Conservation (phyloP, 805 yeast species). For the Wickerhamomyces subpelliculosus region DNA sequence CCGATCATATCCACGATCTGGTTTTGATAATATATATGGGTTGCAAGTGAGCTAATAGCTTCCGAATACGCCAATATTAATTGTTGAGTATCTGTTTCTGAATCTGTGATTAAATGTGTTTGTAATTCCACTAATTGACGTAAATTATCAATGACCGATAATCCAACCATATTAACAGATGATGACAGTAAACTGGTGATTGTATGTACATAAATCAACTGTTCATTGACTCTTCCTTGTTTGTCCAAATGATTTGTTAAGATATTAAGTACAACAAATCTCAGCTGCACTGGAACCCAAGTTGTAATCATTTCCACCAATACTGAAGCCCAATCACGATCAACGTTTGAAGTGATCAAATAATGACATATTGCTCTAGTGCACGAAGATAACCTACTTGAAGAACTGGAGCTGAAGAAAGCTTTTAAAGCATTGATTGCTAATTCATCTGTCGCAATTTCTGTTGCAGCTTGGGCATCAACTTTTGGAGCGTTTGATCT, state of each 20-base stretch:
- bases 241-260: conserved; percentile 29
- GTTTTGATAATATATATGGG: conserved; percentile 78
- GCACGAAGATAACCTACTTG: conserved; percentile 52
- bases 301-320: conserved; percentile 60
- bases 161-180: conserved; percentile 77
- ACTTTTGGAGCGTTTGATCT: conserved; percentile 1
- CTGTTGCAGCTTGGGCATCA: conserved; percentile 7
- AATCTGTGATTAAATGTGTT: conserved; percentile 19
- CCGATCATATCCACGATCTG: conserved; percentile 78
- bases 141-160: conserved; percentile 76
- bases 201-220: conserved; percentile 31
- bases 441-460: conserved; percentile 21
- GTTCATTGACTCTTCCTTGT: conserved; percentile 14
- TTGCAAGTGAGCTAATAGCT: conserved; percentile 63
- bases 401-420: conserved; percentile 57
- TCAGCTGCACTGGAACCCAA: conserved; percentile 74
- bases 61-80: conserved; percentile 40
- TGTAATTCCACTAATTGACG: conserved; percentile 51
- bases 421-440: conserved; percentile 41
- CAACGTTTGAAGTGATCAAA: conserved; percentile 28
- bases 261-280: conserved; percentile 57
- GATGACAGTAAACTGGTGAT: conserved; percentile 62
- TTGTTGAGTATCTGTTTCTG: conserved; percentile 10
- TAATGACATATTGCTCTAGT: conserved; percentile 46
- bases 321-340: conserved; percentile 42